phyloP scores from a whole-genome alignment of 2,329 filamentous ascomycete species.

The Falciphora oryzae region DNA sequence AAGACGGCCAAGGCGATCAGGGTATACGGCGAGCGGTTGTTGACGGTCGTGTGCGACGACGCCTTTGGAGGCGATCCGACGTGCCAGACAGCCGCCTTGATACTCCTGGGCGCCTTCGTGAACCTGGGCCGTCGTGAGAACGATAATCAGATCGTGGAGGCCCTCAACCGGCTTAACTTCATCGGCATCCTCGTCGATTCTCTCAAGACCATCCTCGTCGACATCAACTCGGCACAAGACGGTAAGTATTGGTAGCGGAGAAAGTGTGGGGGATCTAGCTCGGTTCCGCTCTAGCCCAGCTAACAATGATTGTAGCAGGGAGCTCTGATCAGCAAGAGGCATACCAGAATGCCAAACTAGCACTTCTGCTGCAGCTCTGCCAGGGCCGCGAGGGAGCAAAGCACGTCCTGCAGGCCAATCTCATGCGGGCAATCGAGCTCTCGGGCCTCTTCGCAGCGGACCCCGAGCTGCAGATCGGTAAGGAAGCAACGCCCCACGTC shows the following conservation, averaged over 20 bases:
- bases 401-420: slow-evolving; percentile 79
- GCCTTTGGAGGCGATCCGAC: slow-evolving; percentile 76
- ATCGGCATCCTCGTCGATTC: slow-evolving; percentile 86
- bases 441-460: slow-evolving; percentile 86
- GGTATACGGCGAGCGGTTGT: slow-evolving; percentile 65
- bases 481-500: slow-evolving; percentile 13
- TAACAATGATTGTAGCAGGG: slow-evolving; percentile 18
- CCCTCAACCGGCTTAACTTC: slow-evolving; percentile 82
- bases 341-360: slow-evolving; percentile 65
- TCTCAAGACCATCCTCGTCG: slow-evolving; percentile 68
- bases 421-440: slow-evolving; percentile 74
- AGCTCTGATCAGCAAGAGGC: slow-evolving; percentile 37
- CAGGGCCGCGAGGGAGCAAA: slow-evolving; percentile 81
- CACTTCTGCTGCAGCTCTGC: slow-evolving; percentile 76
- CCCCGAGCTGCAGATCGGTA: slow-evolving; percentile 79
- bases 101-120: slow-evolving; percentile 76
- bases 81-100: slow-evolving; percentile 78
- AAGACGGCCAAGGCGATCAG: slow-evolving; percentile 69
- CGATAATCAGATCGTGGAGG: slow-evolving; percentile 69
- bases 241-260: not conserved
- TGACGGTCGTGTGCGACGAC: slow-evolving; percentile 89
- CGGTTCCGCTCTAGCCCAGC: not conserved
- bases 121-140: slow-evolving; percentile 66
- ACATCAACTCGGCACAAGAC: slow-evolving; percentile 34
- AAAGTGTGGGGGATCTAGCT: not conserved